Evolutionary conservation across 1,139 yeast species (phyloP).

Genomic region (Candida anutae): DNA sequence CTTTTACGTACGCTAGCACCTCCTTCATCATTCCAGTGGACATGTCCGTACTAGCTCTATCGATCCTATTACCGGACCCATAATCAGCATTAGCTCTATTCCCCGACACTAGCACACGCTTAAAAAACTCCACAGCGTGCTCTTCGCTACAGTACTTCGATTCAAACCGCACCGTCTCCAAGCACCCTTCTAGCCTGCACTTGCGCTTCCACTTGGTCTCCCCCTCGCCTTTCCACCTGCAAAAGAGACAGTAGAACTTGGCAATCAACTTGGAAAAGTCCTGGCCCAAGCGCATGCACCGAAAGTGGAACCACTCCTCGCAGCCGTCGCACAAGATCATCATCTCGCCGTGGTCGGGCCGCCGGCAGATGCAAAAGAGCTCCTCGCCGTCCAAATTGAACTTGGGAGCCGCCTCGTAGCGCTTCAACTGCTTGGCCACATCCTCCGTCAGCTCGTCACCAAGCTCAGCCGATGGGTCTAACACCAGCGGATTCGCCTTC

Average conservation of each 20-base stretch:
- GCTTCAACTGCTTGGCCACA: slow-evolving; percentile 38
- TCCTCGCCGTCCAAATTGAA: slow-evolving; percentile 49
- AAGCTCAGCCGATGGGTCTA: slow-evolving; percentile 2
- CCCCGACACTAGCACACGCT: slow-evolving; percentile 6
- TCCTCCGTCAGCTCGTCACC: slow-evolving; percentile 18
- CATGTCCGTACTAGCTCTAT: slow-evolving; percentile 12
- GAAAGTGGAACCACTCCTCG: slow-evolving; percentile 92
- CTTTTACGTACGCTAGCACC: slow-evolving; percentile 10
- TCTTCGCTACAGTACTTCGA: slow-evolving; percentile 72
- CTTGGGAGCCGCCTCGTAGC: slow-evolving; percentile 35
- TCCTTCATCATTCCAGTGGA: slow-evolving; percentile 13
- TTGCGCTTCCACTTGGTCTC: slow-evolving; percentile 63
- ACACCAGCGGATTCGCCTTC: no score
- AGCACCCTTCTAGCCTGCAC: slow-evolving; percentile 59
- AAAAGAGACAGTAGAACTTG: slow-evolving; percentile 68
- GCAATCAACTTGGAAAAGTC: slow-evolving; percentile 51
- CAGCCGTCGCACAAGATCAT: slow-evolving; percentile 95
- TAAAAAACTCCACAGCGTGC: slow-evolving; percentile 61
- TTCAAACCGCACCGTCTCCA: slow-evolving; percentile 41
- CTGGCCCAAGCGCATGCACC: slow-evolving; percentile 58
- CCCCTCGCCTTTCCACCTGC: slow-evolving; percentile 44
- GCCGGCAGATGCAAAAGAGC: slow-evolving; percentile 71
- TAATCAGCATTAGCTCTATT: background rate
- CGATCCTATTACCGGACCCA: no score
- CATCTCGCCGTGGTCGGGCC: slow-evolving; percentile 63